A percentile compares a stretch with the other conserved stretches of the same genome.
Conservation (phyloP, 192 early-diverging fungal species). For the Coemansia sp. region DNA sequence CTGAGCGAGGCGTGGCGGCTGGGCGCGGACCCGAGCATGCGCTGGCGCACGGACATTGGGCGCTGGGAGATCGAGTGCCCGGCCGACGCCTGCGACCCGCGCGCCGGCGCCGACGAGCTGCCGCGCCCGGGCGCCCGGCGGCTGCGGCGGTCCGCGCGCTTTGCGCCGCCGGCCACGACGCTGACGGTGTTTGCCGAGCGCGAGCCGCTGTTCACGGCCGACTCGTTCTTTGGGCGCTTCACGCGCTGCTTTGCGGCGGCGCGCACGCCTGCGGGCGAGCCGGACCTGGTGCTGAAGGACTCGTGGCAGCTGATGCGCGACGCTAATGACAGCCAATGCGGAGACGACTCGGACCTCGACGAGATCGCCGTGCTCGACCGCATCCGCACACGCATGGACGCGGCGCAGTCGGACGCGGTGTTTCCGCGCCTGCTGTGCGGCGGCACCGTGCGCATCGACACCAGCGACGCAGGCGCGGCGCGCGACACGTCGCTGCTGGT, state of each 20-base stretch:
- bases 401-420: slow-evolving; percentile 5
- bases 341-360: slow-evolving; percentile 12
- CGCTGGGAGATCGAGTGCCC: slow-evolving; percentile 44
- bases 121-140: slow-evolving; percentile 2
- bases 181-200: slow-evolving; percentile 23
- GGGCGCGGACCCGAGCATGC: slow-evolving; percentile 41
- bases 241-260: slow-evolving; percentile 40
- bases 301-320: slow-evolving; percentile 38
- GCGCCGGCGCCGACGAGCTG: not conserved
- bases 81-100: slow-evolving; percentile 13
- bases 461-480: not conserved
- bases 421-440: slow-evolving; percentile 36
- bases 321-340: not conserved
- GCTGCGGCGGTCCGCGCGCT: slow-evolving; percentile 15
- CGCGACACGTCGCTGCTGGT: slow-evolving; percentile 39
- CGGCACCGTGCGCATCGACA: slow-evolving; percentile 31
- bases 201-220: slow-evolving; percentile 31
- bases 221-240: slow-evolving; percentile 43
- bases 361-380: slow-evolving; percentile 33
- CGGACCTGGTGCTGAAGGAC: slow-evolving; percentile 40
- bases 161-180: slow-evolving; percentile 7
- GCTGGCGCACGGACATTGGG: slow-evolving; percentile 21
- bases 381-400: slow-evolving; percentile 27
- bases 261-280: slow-evolving; percentile 3
- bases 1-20: slow-evolving; percentile 34